Percentiles rank a stretch among this genome's conserved stretches.
Evolutionary conservation across 805 yeast species (phyloP).

Genomic region (Tetrapisispora pingtungensis): DNA sequence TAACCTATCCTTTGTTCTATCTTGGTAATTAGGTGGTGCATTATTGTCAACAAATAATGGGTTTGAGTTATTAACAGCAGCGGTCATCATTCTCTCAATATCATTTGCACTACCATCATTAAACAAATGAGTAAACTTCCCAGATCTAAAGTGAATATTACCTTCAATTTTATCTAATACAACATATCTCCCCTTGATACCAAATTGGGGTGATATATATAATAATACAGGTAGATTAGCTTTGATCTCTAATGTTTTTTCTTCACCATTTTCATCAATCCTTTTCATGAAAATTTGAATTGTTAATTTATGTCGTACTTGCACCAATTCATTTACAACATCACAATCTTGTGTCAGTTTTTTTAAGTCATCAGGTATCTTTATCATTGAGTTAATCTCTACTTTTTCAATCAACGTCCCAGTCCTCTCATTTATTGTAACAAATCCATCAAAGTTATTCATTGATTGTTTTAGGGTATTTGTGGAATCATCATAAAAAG

Average conservation of each 20-base stretch:
- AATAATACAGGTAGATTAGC: constrained; percentile 73
- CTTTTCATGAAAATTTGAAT: constrained; percentile 53
- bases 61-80: constrained; percentile 4
- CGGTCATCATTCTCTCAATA: constrained; percentile 1
- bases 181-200: constrained; percentile 37
- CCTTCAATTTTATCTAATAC: constrained; percentile 31
- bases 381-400: constrained; percentile 49
- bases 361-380: constrained; percentile 59
- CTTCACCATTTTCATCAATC: constrained; percentile 20
- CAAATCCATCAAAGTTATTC: constrained; percentile 36
- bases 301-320: constrained; percentile 74
- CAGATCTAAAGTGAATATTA: constrained; percentile 34
- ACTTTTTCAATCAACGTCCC: constrained; percentile 41
- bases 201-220: constrained; percentile 66
- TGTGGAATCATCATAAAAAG: constrained; percentile 51
- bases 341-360: constrained; percentile 78
- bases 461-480: constrained; percentile 42
- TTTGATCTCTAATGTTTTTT: constrained; percentile 75
- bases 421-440: constrained; percentile 19
- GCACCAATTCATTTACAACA: constrained; percentile 47
- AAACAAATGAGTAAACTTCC: constrained; percentile 28
- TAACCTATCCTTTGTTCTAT: constrained; percentile 26
- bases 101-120: not conserved
- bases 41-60: constrained; percentile 5
- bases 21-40: constrained; percentile 15